Percentiles rank a stretch among this genome's conserved stretches.
Conservation (phyloP, 768 basidiomycete genomes). For the Kwoniella botswanensis region DNA sequence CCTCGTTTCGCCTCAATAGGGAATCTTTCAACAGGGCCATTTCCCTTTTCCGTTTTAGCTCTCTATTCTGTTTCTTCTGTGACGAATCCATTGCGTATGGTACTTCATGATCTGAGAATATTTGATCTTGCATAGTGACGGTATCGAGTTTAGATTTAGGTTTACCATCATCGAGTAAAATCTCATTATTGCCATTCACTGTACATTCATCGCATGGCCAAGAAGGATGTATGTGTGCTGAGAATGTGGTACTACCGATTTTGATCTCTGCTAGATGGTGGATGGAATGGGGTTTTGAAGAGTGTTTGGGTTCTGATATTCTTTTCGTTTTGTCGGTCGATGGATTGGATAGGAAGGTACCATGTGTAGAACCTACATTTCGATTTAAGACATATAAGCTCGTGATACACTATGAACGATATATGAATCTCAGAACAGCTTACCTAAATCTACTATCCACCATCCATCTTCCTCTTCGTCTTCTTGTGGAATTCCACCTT, state of each 20-base stretch:
- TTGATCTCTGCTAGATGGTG: slow-evolving; percentile 36
- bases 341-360: slow-evolving; percentile 38
- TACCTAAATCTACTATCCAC: slow-evolving; percentile 56
- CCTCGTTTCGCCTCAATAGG: slow-evolving; percentile 19
- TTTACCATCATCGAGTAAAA: slow-evolving; percentile 41
- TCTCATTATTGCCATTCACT: slow-evolving; percentile 33
- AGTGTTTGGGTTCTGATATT: slow-evolving; percentile 42
- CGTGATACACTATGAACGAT: not conserved
- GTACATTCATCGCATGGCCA: slow-evolving; percentile 55
- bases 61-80: slow-evolving; percentile 39
- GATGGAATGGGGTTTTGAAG: slow-evolving; percentile 42
- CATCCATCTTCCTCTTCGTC: slow-evolving; percentile 39
- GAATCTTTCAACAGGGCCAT: slow-evolving; percentile 40
- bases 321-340: slow-evolving; percentile 2
- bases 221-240: slow-evolving; percentile 47
- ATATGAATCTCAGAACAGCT: slow-evolving; percentile 11
- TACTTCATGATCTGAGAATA: not conserved
- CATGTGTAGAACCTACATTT: slow-evolving; percentile 53
- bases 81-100: slow-evolving; percentile 34
- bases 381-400: not conserved
- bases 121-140: not conserved
- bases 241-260: slow-evolving; percentile 47
- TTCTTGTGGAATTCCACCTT: slow-evolving; percentile 13
- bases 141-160: not conserved
- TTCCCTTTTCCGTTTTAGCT: slow-evolving; percentile 41